These are phyloP conservation scores for Solanum virginianum DNA, from an alignment of 257 asterid species.

Conservation along the genomic window DNA sequence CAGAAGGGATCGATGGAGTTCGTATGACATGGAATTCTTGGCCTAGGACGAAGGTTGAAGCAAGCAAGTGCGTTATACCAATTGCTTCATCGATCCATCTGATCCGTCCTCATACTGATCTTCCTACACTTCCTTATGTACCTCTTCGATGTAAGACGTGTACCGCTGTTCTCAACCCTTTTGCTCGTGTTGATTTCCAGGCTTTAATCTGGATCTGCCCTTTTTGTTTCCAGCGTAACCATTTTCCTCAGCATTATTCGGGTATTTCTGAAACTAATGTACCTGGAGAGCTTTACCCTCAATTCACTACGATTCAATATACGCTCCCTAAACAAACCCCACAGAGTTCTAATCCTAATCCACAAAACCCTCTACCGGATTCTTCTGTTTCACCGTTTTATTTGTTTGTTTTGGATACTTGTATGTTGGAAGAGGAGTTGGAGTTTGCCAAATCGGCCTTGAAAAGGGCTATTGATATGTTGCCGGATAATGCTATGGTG, in stretches of 20 bases:
- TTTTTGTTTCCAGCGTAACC: conserved; percentile 76
- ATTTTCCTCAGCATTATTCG: conserved; percentile 62
- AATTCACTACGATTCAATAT: conserved; percentile 71
- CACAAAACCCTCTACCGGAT: conserved; percentile 31
- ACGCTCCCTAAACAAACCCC: conserved; percentile 7
- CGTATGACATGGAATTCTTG: conserved; percentile 90
- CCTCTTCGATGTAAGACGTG: conserved; percentile 95
- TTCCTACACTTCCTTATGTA: conserved; percentile 51
- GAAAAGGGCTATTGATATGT: conserved; percentile 76
- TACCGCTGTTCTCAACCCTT: conserved; percentile 65
- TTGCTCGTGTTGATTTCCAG: conserved; percentile 71
- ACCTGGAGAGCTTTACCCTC: conserved; percentile 85
- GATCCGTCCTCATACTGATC: conserved; percentile 76
- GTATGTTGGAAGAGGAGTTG: conserved; percentile 91
- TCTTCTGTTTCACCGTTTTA: conserved; percentile 34
- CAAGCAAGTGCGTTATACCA: conserved; percentile 96
- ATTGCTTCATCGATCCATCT: conserved; percentile 87
- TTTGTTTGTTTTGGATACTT: conserved; percentile 81
- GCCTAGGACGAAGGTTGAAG: conserved; percentile 93
- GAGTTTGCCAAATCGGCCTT: conserved; percentile 70
- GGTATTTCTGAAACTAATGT: conserved; percentile 57
- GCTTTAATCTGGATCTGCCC: conserved; percentile 98
- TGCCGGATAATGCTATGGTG: conserved; percentile 89
- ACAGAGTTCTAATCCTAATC: conserved; percentile 14
- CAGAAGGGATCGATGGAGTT: conserved; percentile 87